Evolutionary conservation across 2,329 filamentous ascomycete species (phyloP).

Genomic region (Aspergillus udagawae): DNA sequence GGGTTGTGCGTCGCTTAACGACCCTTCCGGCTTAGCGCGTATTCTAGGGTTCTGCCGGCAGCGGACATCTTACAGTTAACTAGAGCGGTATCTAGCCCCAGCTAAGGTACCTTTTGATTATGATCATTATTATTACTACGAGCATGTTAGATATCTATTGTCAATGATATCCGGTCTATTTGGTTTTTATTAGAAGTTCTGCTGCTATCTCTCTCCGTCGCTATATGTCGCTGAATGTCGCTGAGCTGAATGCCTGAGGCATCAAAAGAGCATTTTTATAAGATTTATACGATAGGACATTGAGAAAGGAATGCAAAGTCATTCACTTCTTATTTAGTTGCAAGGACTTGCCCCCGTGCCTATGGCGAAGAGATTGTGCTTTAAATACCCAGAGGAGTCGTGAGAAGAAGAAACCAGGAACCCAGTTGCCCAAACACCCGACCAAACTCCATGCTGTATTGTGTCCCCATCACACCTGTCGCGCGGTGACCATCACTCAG

Average conservation of each 20-base stretch:
- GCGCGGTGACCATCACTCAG: neutral
- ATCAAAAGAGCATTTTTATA: neutral
- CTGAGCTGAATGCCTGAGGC: neutral
- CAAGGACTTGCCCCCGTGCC: neutral
- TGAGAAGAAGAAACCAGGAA: neutral
- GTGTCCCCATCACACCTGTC: neutral
- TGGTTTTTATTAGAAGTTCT: neutral
- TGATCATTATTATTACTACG: neutral
- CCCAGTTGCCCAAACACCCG: neutral
- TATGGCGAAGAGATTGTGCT: neutral
- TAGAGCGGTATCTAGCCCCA: no score
- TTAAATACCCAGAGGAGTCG: neutral
- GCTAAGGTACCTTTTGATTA: neutral
- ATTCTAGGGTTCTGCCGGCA: constrained; percentile 27
- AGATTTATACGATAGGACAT: neutral
- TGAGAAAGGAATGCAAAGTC: no score
- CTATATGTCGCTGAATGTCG: neutral
- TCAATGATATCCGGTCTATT: neutral
- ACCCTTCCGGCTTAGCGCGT: constrained; percentile 32
- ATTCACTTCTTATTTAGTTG: no score
- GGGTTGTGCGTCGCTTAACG: constrained; percentile 45
- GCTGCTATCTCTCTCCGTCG: neutral
- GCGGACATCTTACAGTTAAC: neutral
- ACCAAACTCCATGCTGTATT: neutral
- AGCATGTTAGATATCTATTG: neutral